Conservation (phyloP, 441 rosid genomes). For the Dalechampia spathulata region DNA sequence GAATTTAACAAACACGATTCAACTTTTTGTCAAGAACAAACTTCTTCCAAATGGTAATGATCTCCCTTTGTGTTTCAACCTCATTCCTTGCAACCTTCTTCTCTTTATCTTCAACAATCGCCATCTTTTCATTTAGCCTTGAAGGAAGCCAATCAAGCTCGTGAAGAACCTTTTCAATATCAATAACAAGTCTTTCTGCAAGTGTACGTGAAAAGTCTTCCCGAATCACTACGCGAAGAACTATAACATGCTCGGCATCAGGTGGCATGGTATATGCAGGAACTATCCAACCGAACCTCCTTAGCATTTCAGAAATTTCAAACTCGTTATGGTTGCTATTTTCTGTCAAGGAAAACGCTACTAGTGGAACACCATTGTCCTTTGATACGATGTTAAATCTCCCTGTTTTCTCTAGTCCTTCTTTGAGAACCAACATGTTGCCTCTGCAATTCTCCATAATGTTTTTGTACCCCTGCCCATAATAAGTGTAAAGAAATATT, state of each 20-base stretch:
- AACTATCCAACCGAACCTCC: conserved; percentile 86
- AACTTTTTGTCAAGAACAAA: conserved; percentile 40
- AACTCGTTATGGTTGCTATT: conserved; percentile 54
- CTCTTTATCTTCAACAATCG: conserved; percentile 5
- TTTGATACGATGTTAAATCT: conserved; percentile 69
- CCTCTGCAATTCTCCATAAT: conserved; percentile 83
- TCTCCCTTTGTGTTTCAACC: conserved; percentile 51
- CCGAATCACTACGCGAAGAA: conserved; percentile 71
- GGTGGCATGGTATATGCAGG: conserved; percentile 92
- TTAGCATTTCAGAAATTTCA: conserved; percentile 64
- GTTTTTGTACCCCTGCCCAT: conserved; percentile 48
- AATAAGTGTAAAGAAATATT: no score
- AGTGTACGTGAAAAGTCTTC: conserved; percentile 83
- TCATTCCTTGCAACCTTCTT: conserved; percentile 30
- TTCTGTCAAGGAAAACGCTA: conserved; percentile 81
- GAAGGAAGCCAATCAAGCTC: conserved; percentile 65
- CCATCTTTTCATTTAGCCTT: conserved; percentile 29
- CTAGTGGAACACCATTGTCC: conserved; percentile 76
- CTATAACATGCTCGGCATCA: conserved; percentile 78
- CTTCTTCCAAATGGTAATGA: conserved; percentile 64
- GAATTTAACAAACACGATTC: conserved; percentile 21
- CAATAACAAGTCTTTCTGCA: conserved; percentile 67
- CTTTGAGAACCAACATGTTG: conserved; percentile 48
- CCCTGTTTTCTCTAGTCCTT: conserved; percentile 64
- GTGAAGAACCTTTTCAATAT: conserved; percentile 55